These are phyloP conservation scores for Aspergillus uvarum DNA, from an alignment of 2,329 filamentous ascomycete genomes.

Conservation along the genomic window DNA sequence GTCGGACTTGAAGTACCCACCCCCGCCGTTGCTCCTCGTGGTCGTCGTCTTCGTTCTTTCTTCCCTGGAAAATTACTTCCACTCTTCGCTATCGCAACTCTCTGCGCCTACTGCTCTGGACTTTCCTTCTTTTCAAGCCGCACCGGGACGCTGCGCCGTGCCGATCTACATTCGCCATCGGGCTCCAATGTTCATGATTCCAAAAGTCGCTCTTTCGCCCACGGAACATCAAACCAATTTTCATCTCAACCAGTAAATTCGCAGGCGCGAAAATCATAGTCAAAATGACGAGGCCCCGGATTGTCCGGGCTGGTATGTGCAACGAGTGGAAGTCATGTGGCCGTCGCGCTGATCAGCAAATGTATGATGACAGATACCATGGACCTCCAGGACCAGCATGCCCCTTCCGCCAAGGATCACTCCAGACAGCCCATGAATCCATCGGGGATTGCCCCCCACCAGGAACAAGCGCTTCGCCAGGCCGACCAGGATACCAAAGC, in stretches of 20 bases:
- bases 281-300: slow-evolving; percentile 45
- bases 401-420: slow-evolving; percentile 84
- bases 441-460: slow-evolving; percentile 69
- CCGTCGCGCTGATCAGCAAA: not conserved
- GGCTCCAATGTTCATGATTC: slow-evolving; percentile 17
- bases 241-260: slow-evolving; percentile 11
- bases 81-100: slow-evolving; percentile 4
- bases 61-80: not conserved
- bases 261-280: slow-evolving; percentile 14
- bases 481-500: slow-evolving; percentile 74
- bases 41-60: slow-evolving; percentile 16
- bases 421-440: slow-evolving; percentile 55
- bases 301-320: slow-evolving; percentile 47
- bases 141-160: slow-evolving; percentile 8
- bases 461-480: slow-evolving; percentile 79
- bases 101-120: not conserved
- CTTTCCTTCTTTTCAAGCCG: slow-evolving; percentile 5
- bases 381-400: slow-evolving; percentile 82
- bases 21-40: slow-evolving; percentile 21
- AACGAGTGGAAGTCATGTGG: not conserved
- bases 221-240: slow-evolving; percentile 9
- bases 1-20: slow-evolving; percentile 11
- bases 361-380: slow-evolving; percentile 69
- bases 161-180: slow-evolving; percentile 13
- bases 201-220: slow-evolving; percentile 23